phyloP scores from a whole-genome alignment of 2,329 filamentous ascomycete genomes.

The Penicillium sp. region DNA sequence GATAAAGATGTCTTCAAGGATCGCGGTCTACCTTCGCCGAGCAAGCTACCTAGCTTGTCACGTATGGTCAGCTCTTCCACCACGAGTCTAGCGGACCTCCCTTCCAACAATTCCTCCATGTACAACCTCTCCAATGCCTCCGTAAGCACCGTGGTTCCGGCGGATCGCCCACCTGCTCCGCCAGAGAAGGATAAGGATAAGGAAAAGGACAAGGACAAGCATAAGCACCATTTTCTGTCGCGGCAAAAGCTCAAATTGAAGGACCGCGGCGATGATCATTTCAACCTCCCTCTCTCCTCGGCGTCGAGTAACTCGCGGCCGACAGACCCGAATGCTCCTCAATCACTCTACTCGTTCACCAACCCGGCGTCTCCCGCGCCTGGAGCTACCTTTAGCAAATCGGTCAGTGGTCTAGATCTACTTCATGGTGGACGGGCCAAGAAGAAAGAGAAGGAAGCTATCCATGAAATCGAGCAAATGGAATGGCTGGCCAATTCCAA shows the following conservation, averaged over 20 bases:
- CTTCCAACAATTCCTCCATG: slow-evolving; percentile 59
- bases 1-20: slow-evolving; percentile 57
- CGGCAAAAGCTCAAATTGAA: slow-evolving; percentile 68
- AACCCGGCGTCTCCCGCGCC: slow-evolving; percentile 64
- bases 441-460: slow-evolving; percentile 70
- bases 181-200: slow-evolving; percentile 49
- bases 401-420: slow-evolving; percentile 78
- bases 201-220: slow-evolving; percentile 52
- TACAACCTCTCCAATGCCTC: slow-evolving; percentile 67
- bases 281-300: slow-evolving; percentile 63
- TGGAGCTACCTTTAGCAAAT: slow-evolving; percentile 73
- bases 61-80: slow-evolving; percentile 64
- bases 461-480: slow-evolving; percentile 41
- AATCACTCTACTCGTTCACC: slow-evolving; percentile 68
- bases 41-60: slow-evolving; percentile 59
- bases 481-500: slow-evolving; percentile 38
- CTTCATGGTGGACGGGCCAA: slow-evolving; percentile 76
- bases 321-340: slow-evolving; percentile 64
- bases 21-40: slow-evolving; percentile 62
- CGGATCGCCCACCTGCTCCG: slow-evolving; percentile 42
- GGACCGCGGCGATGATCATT: slow-evolving; percentile 61
- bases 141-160: slow-evolving; percentile 62
- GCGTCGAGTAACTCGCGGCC: slow-evolving; percentile 68
- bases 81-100: slow-evolving; percentile 60
- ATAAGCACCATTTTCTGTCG: slow-evolving; percentile 68